Percentiles rank a stretch among this genome's conserved stretches.
phyloP scores from a whole-genome alignment of 345 rosid genomes.

The Eucalyptus cloeziana region DNA sequence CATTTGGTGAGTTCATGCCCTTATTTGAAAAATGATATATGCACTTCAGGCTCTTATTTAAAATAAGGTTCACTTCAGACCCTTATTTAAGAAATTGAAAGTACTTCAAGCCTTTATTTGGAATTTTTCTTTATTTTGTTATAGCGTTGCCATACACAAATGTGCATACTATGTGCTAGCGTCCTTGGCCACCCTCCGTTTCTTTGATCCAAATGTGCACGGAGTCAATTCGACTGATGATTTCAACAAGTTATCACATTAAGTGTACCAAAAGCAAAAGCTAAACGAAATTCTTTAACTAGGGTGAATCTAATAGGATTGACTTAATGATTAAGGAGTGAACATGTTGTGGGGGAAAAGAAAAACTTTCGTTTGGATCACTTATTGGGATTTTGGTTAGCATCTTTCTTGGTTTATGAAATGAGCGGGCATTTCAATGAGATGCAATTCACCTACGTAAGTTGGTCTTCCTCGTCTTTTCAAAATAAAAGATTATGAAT shows the following conservation, averaged over 20 bases:
- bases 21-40: too few relatives aligned
- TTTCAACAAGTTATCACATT: not conserved
- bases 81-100: too few relatives aligned
- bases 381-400: not conserved
- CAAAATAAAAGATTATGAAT: not conserved
- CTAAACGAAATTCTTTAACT: not conserved
- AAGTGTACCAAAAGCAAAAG: not conserved
- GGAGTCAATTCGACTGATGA: not conserved
- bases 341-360: not conserved
- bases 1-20: too few relatives aligned
- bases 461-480: not conserved
- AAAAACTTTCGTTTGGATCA: not conserved
- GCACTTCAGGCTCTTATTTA: too few relatives aligned
- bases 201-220: not conserved
- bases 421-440: not conserved
- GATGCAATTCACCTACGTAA: not conserved
- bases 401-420: not conserved
- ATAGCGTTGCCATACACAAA: not conserved
- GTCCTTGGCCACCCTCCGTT: not conserved
- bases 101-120: too few relatives aligned
- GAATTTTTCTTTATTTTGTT: too few relatives aligned
- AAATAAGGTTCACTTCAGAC: too few relatives aligned
- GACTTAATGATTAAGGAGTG: not conserved
- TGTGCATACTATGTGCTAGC: not conserved
- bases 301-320: not conserved